Percentiles rank a stretch among this genome's conserved stretches.
These are phyloP conservation scores for Ottelia alismoides DNA, from an alignment of 106 monocot species.

Conservation along the genomic window DNA sequence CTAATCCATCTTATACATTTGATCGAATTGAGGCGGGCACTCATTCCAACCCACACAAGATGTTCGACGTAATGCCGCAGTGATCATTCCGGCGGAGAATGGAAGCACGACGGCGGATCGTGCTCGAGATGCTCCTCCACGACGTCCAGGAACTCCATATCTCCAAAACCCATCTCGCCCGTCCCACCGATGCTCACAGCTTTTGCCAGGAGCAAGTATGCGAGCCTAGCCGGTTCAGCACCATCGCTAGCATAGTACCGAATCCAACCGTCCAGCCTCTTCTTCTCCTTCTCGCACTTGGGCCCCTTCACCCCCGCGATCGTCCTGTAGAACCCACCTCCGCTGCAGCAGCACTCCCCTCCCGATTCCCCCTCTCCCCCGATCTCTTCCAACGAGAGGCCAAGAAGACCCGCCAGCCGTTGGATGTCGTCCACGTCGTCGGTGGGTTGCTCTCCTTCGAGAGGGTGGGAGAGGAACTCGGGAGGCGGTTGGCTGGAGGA, in stretches of 20 bases:
- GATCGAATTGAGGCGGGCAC: no score
- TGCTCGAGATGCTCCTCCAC: slow-evolving; percentile 16
- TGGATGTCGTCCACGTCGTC: slow-evolving; percentile 16
- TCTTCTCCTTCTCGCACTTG: slow-evolving; percentile 25
- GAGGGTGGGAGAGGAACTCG: slow-evolving; percentile 16
- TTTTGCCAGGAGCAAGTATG: slow-evolving; percentile 31
- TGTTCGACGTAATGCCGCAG: background rate
- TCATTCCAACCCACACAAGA: no score
- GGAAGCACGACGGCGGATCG: slow-evolving; percentile 9
- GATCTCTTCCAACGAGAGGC: background rate
- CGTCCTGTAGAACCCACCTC: slow-evolving; percentile 15
- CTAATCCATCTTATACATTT: no score
- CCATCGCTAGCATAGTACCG: slow-evolving; percentile 8
- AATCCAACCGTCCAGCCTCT: slow-evolving; percentile 41
- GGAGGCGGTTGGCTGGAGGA: slow-evolving; percentile 13
- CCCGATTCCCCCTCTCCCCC: background rate
- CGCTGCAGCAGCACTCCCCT: slow-evolving; percentile 19
- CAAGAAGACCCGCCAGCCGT: slow-evolving; percentile 24
- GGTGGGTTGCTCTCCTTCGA: background rate
- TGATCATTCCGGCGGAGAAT: background rate
- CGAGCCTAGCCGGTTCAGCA: slow-evolving; percentile 37
- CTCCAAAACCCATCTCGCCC: slow-evolving; percentile 1
- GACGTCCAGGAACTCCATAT: slow-evolving; percentile 10
- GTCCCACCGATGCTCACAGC: slow-evolving; percentile 9
- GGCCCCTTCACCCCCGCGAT: slow-evolving; percentile 23